phyloP scores from a whole-genome alignment of 768 basidiomycete species.

The Boletus sp. region DNA sequence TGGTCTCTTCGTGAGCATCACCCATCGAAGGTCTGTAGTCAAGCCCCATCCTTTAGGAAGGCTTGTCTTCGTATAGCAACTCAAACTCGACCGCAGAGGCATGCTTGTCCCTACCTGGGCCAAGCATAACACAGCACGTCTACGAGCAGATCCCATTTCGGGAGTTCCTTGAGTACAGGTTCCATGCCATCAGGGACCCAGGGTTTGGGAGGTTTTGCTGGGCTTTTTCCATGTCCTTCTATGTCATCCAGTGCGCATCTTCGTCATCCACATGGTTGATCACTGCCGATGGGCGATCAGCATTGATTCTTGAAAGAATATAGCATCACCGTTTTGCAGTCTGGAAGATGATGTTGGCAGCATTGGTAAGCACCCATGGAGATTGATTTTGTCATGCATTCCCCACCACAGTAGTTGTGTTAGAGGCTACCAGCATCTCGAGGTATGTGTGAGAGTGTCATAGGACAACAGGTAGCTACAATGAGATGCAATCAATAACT shows the following conservation, averaged over 20 bases:
- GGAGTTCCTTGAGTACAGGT: conserved; percentile 88
- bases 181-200: conserved; percentile 81
- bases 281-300: conserved; percentile 24
- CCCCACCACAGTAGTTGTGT: conserved; percentile 49
- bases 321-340: conserved; percentile 81
- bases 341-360: conserved; percentile 83
- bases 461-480: conserved; percentile 75
- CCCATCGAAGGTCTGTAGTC: too few relatives aligned
- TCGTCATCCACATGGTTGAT: conserved; percentile 56
- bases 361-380: conserved; percentile 90
- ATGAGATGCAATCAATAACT: background rate
- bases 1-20: too few relatives aligned
- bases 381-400: conserved; percentile 64
- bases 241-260: conserved; percentile 72
- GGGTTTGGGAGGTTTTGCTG: conserved; percentile 15
- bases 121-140: too few relatives aligned
- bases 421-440: conserved; percentile 77
- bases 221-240: conserved; percentile 8
- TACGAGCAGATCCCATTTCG: conserved; percentile 87
- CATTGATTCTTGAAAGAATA: conserved; percentile 39
- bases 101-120: too few relatives aligned
- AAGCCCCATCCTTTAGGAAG: too few relatives aligned
- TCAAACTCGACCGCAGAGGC: too few relatives aligned
- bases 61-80: too few relatives aligned
- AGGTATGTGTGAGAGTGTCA: conserved; percentile 87